phyloP scores from a whole-genome alignment of 345 rosid species.

The Populus tremula region DNA sequence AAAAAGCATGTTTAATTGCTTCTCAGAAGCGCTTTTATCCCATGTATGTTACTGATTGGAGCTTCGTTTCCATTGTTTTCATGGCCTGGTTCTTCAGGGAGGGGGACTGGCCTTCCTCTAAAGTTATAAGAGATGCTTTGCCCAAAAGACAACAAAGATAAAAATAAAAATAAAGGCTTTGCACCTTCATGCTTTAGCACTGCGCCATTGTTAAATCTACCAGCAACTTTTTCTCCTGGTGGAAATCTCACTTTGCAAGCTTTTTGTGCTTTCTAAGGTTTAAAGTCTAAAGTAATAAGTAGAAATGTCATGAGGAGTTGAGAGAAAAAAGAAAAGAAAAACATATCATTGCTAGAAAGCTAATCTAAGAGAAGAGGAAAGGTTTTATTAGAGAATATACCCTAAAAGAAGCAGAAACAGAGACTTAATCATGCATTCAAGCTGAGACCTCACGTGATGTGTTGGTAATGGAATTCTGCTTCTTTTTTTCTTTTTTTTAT shows the following conservation, averaged over 20 bases:
- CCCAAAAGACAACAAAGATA: neutral
- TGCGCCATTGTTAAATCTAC: neutral
- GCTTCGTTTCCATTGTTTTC: neutral
- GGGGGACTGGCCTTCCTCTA: too few relatives aligned
- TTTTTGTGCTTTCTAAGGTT: constrained; percentile 21
- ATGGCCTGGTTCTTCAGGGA: neutral
- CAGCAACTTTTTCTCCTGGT: neutral
- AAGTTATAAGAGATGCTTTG: neutral
- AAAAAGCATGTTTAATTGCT: neutral
- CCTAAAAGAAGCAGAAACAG: too few relatives aligned
- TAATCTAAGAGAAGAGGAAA: neutral
- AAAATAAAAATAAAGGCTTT: neutral
- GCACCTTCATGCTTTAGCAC: constrained; percentile 4
- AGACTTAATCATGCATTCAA: too few relatives aligned
- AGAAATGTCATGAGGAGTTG: constrained; percentile 18
- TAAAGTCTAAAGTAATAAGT: neutral
- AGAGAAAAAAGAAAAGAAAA: neutral
- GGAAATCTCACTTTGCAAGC: constrained; percentile 2
- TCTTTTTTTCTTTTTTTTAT: too few relatives aligned
- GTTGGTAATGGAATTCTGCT: too few relatives aligned
- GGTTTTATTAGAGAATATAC: neutral
- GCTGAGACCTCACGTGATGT: too few relatives aligned
- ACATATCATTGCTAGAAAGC: constrained; percentile 2
- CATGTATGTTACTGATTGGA: neutral
- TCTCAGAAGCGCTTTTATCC: neutral